Percentiles rank a stretch among this genome's conserved stretches.
Conservation (phyloP, 73 alveolate genomes). For the Symbiodinium pilosum region DNA sequence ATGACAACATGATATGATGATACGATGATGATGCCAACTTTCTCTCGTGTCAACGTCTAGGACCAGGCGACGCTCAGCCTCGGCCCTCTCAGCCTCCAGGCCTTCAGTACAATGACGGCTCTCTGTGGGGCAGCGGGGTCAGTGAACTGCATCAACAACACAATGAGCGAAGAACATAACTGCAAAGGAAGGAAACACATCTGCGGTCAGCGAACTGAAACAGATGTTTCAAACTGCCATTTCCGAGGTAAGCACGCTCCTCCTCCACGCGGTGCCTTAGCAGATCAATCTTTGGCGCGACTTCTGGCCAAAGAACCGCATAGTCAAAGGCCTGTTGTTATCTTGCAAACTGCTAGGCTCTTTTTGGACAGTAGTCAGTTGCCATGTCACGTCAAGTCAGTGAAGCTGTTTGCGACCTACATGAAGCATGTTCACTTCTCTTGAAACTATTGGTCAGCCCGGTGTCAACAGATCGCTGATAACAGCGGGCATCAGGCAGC, state of each 20-base stretch:
- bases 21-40: not conserved
- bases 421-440: not conserved
- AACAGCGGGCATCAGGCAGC: not conserved
- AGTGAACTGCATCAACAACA: no score
- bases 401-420: not conserved
- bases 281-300: no score
- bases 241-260: not conserved
- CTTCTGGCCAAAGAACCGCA: no score
- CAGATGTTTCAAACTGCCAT: no score
- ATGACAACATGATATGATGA: not conserved
- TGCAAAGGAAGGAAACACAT: no score
- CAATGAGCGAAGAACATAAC: no score
- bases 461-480: not conserved
- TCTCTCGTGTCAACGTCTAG: no score
- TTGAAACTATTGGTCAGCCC: not conserved
- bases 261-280: not conserved
- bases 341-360: no score
- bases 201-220: no score
- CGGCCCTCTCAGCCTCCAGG: not conserved
- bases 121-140: no score
- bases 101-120: not conserved
- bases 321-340: no score
- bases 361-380: not conserved
- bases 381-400: conserved; percentile 3
- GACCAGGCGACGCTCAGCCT: not conserved